phyloP scores from a whole-genome alignment of 352 stramenopile species.

The Phytophthora pinifolia region DNA sequence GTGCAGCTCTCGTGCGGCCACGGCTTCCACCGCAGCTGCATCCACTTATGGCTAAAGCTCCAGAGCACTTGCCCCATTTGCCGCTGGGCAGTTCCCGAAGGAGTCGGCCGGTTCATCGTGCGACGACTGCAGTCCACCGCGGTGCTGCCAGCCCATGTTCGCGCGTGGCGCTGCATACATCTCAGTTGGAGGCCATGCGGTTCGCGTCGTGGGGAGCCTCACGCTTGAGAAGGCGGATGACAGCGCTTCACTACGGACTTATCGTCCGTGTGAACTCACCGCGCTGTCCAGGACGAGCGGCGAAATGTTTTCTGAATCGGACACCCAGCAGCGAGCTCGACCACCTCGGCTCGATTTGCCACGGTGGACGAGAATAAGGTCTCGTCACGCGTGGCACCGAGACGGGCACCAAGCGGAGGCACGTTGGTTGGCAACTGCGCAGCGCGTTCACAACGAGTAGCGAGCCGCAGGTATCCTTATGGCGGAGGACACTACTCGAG shows the following conservation, averaged over 20 bases:
- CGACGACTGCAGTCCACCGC: conserved; percentile 47
- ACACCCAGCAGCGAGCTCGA: conserved; percentile 1
- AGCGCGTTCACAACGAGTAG: conserved; percentile 18
- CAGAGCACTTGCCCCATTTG: conserved; percentile 92
- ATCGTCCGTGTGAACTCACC: conserved; percentile 38
- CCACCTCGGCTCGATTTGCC: conserved; percentile 23
- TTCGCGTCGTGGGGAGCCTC: conserved; percentile 45
- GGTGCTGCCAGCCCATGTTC: conserved; percentile 31
- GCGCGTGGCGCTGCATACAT: conserved; percentile 14
- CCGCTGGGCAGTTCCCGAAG: conserved; percentile 83
- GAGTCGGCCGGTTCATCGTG: conserved; percentile 53
- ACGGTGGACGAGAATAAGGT: conserved; percentile 15
- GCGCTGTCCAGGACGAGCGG: conserved; percentile 29
- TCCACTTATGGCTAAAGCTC: conserved; percentile 86
- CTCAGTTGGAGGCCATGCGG: conserved; percentile 36
- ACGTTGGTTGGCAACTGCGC: conserved; percentile 18
- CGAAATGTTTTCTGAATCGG: conserved; percentile 24
- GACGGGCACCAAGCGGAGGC: conserved; percentile 21
- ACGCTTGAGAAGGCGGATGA: conserved; percentile 43
- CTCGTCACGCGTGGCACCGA: conserved; percentile 20
- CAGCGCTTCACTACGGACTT: conserved; percentile 5
- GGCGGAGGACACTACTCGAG: conserved; percentile 9
- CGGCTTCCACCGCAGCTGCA: conserved; percentile 89
- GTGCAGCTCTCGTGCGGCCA: conserved; percentile 87
- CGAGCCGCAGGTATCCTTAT: neutral